Percentiles rank a stretch among this genome's conserved stretches.
These are phyloP conservation scores for Metschnikowia amazonensis DNA, from an alignment of 805 yeast species.

Conservation along the genomic window DNA sequence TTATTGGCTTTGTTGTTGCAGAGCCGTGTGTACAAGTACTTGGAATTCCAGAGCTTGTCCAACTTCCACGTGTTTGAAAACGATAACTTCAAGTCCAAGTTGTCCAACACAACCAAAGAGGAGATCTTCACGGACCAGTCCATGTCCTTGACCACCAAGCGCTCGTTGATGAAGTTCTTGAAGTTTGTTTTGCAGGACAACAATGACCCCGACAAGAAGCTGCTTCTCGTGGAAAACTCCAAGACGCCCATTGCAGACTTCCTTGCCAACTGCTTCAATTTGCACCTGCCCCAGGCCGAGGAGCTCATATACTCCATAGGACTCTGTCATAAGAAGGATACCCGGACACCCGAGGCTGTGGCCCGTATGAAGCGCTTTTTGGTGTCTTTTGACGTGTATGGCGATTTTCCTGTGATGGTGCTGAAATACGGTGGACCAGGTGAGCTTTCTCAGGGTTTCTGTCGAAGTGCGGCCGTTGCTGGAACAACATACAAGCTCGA, in stretches of 20 bases:
- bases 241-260: conserved; percentile 57
- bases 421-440: conserved; percentile 96
- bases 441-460: conserved; percentile 92
- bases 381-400: conserved; percentile 84
- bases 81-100: conserved; percentile 76
- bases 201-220: conserved; percentile 58
- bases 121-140: conserved; percentile 90
- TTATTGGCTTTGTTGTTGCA: conserved; percentile 72
- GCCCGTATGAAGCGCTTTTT: conserved; percentile 80
- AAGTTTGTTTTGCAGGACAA: conserved; percentile 66
- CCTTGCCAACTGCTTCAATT: conserved; percentile 59
- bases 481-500: conserved; percentile 90
- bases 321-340: conserved; percentile 56
- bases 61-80: conserved; percentile 93
- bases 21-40: conserved; percentile 83
- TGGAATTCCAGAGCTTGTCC: conserved; percentile 86
- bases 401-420: conserved; percentile 87
- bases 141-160: conserved; percentile 67
- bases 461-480: conserved; percentile 96
- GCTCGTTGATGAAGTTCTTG: conserved; percentile 85
- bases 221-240: conserved; percentile 54
- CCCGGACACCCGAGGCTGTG: conserved; percentile 70
- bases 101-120: conserved; percentile 76
- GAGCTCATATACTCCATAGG: conserved; percentile 89
- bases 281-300: conserved; percentile 69